Conservation (phyloP, 2,329 filamentous ascomycete species). For the Aspergillus nomiae region DNA sequence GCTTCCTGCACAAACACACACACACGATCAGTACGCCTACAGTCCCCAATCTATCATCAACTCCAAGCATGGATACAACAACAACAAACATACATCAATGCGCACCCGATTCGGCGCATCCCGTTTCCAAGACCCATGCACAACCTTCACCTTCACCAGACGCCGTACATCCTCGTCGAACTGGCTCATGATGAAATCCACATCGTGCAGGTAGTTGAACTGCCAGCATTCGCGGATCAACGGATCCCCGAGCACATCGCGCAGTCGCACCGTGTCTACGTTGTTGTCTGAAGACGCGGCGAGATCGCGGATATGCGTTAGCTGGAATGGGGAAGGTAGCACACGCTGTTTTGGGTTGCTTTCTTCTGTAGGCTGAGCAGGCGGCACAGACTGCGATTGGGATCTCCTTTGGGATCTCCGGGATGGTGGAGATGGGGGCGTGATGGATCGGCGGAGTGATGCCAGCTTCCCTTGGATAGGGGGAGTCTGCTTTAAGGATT, state of each 20-base stretch:
- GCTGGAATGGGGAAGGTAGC: constrained; percentile 67
- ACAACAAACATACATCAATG: constrained; percentile 61
- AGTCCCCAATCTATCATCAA: not conserved
- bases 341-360: not conserved
- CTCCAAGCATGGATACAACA: not conserved
- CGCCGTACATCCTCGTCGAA: constrained; percentile 59
- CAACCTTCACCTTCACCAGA: constrained; percentile 58
- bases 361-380: not conserved
- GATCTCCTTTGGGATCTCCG: constrained; percentile 1
- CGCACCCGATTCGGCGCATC: constrained; percentile 62
- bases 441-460: constrained; percentile 35
- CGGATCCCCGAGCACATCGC: constrained; percentile 72
- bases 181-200: constrained; percentile 63
- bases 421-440: constrained; percentile 23
- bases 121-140: constrained; percentile 68
- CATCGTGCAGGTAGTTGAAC: constrained; percentile 58
- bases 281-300: constrained; percentile 58
- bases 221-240: constrained; percentile 66
- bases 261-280: constrained; percentile 64
- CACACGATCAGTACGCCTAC: not conserved
- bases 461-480: constrained; percentile 12
- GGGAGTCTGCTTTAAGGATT: not conserved
- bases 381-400: not conserved
- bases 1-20: constrained; percentile 52
- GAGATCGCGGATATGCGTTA: constrained; percentile 70